A percentile compares a stretch with the other conserved stretches of the same genome.
These are phyloP conservation scores for Auriculariales sp. DNA, from an alignment of 768 basidiomycete species.

Conservation along the genomic window DNA sequence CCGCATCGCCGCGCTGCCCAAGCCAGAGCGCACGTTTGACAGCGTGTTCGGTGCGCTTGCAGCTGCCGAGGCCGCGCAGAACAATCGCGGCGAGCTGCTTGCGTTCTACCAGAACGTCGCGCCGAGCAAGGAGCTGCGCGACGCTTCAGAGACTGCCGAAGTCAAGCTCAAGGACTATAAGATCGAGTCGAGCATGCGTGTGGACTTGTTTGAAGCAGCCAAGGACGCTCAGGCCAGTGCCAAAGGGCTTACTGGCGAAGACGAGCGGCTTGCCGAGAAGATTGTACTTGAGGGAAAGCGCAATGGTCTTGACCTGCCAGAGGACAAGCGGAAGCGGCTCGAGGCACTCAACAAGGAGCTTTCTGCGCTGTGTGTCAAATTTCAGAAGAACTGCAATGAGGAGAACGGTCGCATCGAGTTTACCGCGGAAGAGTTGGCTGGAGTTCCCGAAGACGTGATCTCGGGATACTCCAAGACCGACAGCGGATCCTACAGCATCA, in stretches of 20 bases:
- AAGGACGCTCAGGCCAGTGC: constrained; percentile 62
- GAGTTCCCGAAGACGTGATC: constrained; percentile 66
- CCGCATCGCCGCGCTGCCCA: constrained; percentile 7
- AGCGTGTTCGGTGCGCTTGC: constrained; percentile 27
- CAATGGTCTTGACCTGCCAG: constrained; percentile 60
- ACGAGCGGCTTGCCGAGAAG: constrained; percentile 67
- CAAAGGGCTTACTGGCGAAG: constrained; percentile 43
- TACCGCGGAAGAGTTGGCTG: constrained; percentile 59
- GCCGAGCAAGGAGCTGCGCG: constrained; percentile 56
- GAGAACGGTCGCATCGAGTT: constrained; percentile 60
- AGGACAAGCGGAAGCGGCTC: constrained; percentile 41
- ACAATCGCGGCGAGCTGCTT: constrained; percentile 40
- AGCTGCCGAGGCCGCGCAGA: constrained; percentile 39
- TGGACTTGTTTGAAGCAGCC: constrained; percentile 58
- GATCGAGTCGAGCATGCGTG: constrained; percentile 67
- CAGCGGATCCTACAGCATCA: constrained; percentile 52
- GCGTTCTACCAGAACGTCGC: constrained; percentile 77
- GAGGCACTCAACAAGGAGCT: constrained; percentile 60
- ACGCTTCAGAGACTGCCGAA: constrained; percentile 66
- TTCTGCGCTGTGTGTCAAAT: constrained; percentile 62
- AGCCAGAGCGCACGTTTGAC: background rate
- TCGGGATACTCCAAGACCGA: constrained; percentile 61
- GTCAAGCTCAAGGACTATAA: constrained; percentile 52
- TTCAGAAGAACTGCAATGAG: constrained; percentile 87
- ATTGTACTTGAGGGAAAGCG: constrained; percentile 70